Conservation (phyloP, 495 filamentous ascomycete species). For the Aspergillus heteromorphus region DNA sequence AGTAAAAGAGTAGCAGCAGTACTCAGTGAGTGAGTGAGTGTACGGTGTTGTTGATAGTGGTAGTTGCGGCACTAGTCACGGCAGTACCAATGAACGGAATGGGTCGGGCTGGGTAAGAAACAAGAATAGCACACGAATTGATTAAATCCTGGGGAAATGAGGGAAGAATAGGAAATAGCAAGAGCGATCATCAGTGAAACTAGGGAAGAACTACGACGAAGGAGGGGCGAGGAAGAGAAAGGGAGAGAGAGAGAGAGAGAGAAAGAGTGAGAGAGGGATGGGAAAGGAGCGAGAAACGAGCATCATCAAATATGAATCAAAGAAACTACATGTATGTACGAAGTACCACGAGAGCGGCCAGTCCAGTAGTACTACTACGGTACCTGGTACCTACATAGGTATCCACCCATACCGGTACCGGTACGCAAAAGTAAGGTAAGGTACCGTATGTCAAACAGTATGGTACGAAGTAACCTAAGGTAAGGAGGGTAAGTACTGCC, state of each 20-base stretch:
- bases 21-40: no score
- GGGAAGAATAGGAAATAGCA: neutral
- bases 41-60: neutral
- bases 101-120: neutral
- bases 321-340: no score
- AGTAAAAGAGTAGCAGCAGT: neutral
- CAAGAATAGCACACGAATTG: neutral
- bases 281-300: constrained; percentile 8
- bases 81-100: neutral
- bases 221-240: neutral
- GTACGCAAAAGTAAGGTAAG: no score
- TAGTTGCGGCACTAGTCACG: neutral
- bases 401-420: no score
- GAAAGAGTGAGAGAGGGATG: neutral
- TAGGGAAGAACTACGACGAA: neutral
- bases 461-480: no score
- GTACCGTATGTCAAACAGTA: no score
- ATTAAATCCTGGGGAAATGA: constrained; percentile 2
- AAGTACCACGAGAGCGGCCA: no score
- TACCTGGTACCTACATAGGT: neutral
- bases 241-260: constrained; percentile 3
- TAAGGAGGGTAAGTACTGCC: no score
- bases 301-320: neutral
- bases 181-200: neutral
- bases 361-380: no score